phyloP scores from a whole-genome alignment of 805 yeast genomes.

The Kodamaea jinghongensis region DNA sequence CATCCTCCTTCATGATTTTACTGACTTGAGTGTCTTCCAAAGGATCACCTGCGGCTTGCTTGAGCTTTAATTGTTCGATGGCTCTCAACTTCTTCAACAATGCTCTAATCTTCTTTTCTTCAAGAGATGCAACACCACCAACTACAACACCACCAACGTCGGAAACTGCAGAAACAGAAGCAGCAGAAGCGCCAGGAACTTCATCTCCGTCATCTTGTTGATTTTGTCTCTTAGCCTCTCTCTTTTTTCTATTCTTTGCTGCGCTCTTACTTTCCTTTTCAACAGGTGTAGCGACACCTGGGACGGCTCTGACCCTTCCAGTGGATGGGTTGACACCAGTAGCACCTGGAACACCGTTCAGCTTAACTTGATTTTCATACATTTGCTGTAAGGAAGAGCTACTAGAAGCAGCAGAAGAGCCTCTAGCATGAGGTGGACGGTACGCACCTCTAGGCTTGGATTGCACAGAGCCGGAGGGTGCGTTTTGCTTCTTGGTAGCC shows the following conservation, averaged over 20 bases:
- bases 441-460: conserved; percentile 83
- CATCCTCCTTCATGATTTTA: conserved; percentile 83
- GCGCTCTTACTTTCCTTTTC: conserved; percentile 52
- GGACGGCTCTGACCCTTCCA: conserved; percentile 43
- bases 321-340: conserved; percentile 20
- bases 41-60: conserved; percentile 77
- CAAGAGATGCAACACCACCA: conserved; percentile 68
- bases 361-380: conserved; percentile 24
- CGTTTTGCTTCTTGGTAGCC: conserved; percentile 37
- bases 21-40: conserved; percentile 91
- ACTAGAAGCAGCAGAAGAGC: conserved; percentile 33
- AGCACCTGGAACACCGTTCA: conserved; percentile 6
- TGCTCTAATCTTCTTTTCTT: conserved; percentile 90
- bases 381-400: conserved; percentile 58
- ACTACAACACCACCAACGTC: conserved; percentile 41
- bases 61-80: conserved; percentile 84
- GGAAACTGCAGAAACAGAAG: conserved; percentile 7
- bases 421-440: conserved; percentile 94
- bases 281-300: conserved; percentile 54
- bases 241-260: conserved; percentile 72
- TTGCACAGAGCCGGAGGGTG: conserved; percentile 26
- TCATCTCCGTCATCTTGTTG: conserved; percentile 9
- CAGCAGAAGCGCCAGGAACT: conserved; percentile 10
- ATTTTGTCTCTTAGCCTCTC: conserved; percentile 51
- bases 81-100: conserved; percentile 92